Evolutionary conservation across 495 filamentous ascomycete species (phyloP), one percentile per base, ranked within the genome.

Genomic region (Hyaloscypha finlandica): DNA sequence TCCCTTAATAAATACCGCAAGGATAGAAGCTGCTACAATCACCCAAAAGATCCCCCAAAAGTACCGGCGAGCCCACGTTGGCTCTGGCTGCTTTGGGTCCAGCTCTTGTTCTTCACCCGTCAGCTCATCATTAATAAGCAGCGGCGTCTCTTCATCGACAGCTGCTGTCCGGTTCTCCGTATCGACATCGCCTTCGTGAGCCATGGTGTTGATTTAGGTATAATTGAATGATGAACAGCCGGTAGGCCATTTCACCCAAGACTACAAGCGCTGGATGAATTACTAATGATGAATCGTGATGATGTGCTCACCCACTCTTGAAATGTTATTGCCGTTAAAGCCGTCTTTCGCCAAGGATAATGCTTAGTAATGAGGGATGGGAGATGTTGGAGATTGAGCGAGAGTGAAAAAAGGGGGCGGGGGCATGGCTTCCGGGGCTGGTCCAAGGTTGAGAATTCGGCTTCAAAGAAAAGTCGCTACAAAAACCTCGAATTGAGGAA

Each of bases 1-100:
- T 54, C 74, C 74, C 54, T 74, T 77, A 54, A 76, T 67, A 30
- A 77, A 76, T 6, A 76, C 51, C 6, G 25, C 69, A 8, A 72
- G 45, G n/a, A 75, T 42, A 1, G 74, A 29, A 1, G 42, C 45
- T 16, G 64, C 66, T 9, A 71, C 8, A 33, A 73, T 11, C 2
- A 53, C 20, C 72, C 72, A 74, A 48, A 75, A 72, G 31, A 68
- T 45, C 52, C 69, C 69, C 75, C 75, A 77, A 4, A 64, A 12
- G 20, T 60, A 69, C 70, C 70, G 69, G 39, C 57, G 42, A 2
- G 45, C 25, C 29, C 58, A 30, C 5, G 19, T 60, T 25, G 30
- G 52, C 64, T 67, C 16, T 8, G 25, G 33, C 31, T 56, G 25
- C 29, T 69, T 61, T 11, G 55, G 33, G 19, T 64, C 55, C 32